Evolutionary conservation across 192 early-diverging fungal species (phyloP), one percentile per base, ranked within the genome.

Genomic region (Pilaira anomala): DNA sequence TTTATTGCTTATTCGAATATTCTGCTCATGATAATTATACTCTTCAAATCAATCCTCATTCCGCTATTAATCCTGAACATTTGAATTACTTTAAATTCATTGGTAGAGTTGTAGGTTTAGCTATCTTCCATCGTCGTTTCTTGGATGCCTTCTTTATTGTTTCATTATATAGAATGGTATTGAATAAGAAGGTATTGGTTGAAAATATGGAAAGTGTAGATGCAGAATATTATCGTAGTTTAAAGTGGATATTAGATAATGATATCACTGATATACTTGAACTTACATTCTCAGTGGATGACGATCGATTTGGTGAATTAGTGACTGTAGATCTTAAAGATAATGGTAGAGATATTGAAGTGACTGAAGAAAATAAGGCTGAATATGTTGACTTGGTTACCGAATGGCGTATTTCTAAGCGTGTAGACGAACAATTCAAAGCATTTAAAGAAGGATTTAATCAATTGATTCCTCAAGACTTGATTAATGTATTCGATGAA

Each of bases 41-140:
- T 42, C 83, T 98, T 48, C 95, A 98, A 73, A 95, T 98, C 75
- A 98, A 95, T 78, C 93, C 95, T 25, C 86, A 97, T 76, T 95
- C 93, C 9, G 88, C 80, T 48, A 86, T 98, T 63, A 96, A 98
- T 71, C 93, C 96, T 29, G 95, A 98, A 67, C 96, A 98, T 83
- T 80, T 98, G 52, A 94, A 94, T 75, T 96, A 97, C 81, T 98
- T 97, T 80, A 90, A 89, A 75, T 98, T 98, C 66, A 98, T 98
- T 72, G 96, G 96, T 5, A 93, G 96, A 53, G 89, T 94, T 22
- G 90, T 97, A 68, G 96, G 96, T 7, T 76, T 98, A 67, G 90
- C 94, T 7, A 93, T 98, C 41, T 97, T 97, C 88, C 96, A 98
- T 77, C 92, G 95, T 56, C 87, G 95, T 18, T 95, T 95, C 79